Evolutionary conservation across 306 rosid genomes (phyloP), one percentile per base, ranked within the genome.

Genomic region (Fagus crenata): DNA sequence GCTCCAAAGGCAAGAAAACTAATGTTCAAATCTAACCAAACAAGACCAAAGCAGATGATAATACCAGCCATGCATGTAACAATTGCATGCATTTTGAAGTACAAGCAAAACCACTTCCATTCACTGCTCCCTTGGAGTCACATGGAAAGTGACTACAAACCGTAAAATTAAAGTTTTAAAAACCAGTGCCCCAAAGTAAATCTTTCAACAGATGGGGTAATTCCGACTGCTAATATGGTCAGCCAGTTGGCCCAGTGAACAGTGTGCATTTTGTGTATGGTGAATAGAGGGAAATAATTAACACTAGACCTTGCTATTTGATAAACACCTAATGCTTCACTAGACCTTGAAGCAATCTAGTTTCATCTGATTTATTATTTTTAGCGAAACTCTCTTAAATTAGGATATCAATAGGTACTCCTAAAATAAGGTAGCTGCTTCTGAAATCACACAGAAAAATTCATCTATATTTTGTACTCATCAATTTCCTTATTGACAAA

Each of bases 1-100:
- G 7, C 54, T 59, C 5, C 5, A 41, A 42, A 53, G 49, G 33
- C 32, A 67, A 39, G 3, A 32, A 3, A 41, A 40, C 1, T 15
- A 53, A 53, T 17, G 54, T 54, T 6, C 8, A 54, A 55, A 32
- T 15, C 13, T 55, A 37, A 74, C n/a, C 14, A 65, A 65, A 65
- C 46, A 7, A 65, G 32, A 31, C 70, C 31, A 12, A 28, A 65
- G 32, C 49, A 65, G 32, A 65, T 65, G 64, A 39, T 67, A 17
- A 39, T 6, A 67, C 28, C 49, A n/a, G 22, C 28, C 49, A 67
- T 6, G 49, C 32, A 39, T 17, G 22, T 63, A 33, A 15, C 17
- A 63, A 63, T 63, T 14, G 69, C 40, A 63, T 35, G 43, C 69
- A 63, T 63, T 61, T 37, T 61, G 13, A 37, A 65, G 70, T 3